These are phyloP conservation scores for Coemansia sp. DNA, from an alignment of 192 early-diverging fungal genomes.

Conservation along the genomic window DNA sequence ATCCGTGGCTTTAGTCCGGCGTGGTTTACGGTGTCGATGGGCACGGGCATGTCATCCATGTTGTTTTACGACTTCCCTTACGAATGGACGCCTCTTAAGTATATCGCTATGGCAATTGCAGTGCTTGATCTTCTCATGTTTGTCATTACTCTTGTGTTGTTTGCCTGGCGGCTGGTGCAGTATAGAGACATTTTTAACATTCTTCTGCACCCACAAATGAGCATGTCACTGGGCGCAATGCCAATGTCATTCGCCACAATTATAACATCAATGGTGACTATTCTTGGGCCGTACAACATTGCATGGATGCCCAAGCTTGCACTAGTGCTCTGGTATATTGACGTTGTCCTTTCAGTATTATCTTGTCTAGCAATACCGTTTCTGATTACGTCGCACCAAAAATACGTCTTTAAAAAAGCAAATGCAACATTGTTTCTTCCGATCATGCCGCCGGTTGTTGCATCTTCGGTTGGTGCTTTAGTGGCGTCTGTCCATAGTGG, in stretches of 20 bases:
- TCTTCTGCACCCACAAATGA: slow-evolving; percentile 54
- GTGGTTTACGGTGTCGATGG: slow-evolving; percentile 59
- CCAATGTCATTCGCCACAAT: slow-evolving; percentile 58
- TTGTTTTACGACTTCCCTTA: slow-evolving; percentile 51
- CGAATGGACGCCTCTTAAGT: slow-evolving; percentile 30
- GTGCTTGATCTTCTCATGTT: slow-evolving; percentile 44
- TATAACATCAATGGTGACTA: slow-evolving; percentile 26
- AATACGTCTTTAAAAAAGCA: slow-evolving; percentile 40
- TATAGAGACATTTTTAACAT: slow-evolving; percentile 49
- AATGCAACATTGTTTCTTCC: slow-evolving; percentile 55
- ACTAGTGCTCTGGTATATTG: slow-evolving; percentile 51
- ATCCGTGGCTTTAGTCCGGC: slow-evolving; percentile 57
- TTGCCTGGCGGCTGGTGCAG: slow-evolving; percentile 25
- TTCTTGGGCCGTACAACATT: slow-evolving; percentile 16
- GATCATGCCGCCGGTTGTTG: slow-evolving; percentile 55
- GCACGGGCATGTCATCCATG: slow-evolving; percentile 50
- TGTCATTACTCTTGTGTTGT: slow-evolving; percentile 25
- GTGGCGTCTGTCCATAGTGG: slow-evolving; percentile 25
- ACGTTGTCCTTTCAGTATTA: slow-evolving; percentile 35
- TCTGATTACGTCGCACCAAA: slow-evolving; percentile 43
- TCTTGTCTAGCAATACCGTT: slow-evolving; percentile 45
- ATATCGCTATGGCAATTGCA: slow-evolving; percentile 46
- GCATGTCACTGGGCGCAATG: slow-evolving; percentile 54
- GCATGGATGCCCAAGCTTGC: slow-evolving; percentile 44
- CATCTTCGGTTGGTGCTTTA: slow-evolving; percentile 43